Evolutionary conservation across 2,329 filamentous ascomycete species (phyloP), one percentile per base, ranked within the genome.

Genomic region (Fusarium verrucosum): DNA sequence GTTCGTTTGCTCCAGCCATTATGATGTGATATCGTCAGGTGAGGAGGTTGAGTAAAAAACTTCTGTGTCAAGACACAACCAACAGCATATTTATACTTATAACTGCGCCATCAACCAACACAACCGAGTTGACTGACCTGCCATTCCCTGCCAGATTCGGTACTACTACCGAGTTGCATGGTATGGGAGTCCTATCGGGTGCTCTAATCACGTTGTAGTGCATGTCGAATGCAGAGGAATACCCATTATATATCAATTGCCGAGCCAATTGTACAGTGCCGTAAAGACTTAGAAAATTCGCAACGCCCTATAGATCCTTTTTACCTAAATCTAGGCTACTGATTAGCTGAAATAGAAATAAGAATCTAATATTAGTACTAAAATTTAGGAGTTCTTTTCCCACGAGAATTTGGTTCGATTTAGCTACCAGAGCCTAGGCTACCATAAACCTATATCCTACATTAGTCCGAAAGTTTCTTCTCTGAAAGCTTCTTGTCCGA

Each of bases 71-170:
- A n/a, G n/a, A n/a, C n/a, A n/a, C n/a, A n/a, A n/a, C n/a, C n/a
- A n/a, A 17, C 3, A 47, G 13, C 23, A 0, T 19, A 4, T 14
- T 0, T 5, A 2, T 16, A 19, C 10, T n/a, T n/a, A n/a, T 1
- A 7, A 11, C 19, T 30, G 11, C 26, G 10, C 22, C 9, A 2
- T 10, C 20, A 32, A 19, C 47, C 47, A 32, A 16, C 20, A 13
- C n/a, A n/a, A 4, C 17, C 19, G 10, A 11, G 2, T 2, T 8
- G 4, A 10, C 20, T 44, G 28, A n/a, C 26, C 19, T n/a, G 26
- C 26, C 16, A 20, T 3, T 3, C 13, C 19, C 10, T 52, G 10
- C 25, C 32, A 11, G 11, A 47, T 28, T 2, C 16, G 50, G 33
- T 19, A 9, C 7, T 14, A 2, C 30, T 2, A 23, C 25, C 42